Percentiles rank a stretch among this genome's conserved stretches.
These are phyloP conservation scores for Neopestalotiopsis rosae DNA, from an alignment of 2,329 filamentous ascomycete genomes.

Conservation along the genomic window DNA sequence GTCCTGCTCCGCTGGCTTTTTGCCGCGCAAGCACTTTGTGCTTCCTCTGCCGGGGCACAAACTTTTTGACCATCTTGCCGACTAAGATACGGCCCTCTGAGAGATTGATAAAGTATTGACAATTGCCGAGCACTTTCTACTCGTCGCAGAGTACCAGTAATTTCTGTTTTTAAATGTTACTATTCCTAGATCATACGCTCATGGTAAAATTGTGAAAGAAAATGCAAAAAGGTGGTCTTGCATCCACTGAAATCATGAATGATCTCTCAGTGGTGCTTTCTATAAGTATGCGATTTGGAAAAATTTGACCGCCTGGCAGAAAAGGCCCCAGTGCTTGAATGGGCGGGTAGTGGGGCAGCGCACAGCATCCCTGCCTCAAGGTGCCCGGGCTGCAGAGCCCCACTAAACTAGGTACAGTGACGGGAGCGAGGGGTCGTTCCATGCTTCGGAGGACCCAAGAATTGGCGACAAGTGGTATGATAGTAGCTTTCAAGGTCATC, in stretches of 20 bases:
- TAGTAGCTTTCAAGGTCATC: too few species aligned
- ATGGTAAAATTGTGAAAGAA: background rate
- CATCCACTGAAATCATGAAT: background rate
- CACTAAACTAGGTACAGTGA: background rate
- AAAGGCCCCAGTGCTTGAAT: conserved; percentile 18
- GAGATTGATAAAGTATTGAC: background rate
- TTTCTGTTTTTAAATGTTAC: background rate
- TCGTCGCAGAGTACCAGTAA: background rate
- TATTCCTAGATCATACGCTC: background rate
- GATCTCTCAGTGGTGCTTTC: background rate
- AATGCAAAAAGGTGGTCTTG: background rate
- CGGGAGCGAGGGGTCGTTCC: background rate
- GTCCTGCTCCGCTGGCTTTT: conserved; percentile 39
- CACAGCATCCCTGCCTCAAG: conserved; percentile 26
- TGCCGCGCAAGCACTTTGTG: conserved; percentile 69
- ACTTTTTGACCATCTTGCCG: conserved; percentile 57
- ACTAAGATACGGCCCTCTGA: background rate
- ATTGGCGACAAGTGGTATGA: too few species aligned
- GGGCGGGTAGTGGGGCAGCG: background rate
- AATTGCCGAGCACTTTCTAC: background rate
- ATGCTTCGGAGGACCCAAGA: background rate
- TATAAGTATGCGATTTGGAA: conserved; percentile 23
- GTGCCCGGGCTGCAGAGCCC: conserved; percentile 7
- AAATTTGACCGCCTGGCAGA: conserved; percentile 41
- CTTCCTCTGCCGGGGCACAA: conserved; percentile 69